These are phyloP conservation scores for Brettanomyces sp. DNA, from an alignment of 805 yeast genomes.

Conservation along the genomic window DNA sequence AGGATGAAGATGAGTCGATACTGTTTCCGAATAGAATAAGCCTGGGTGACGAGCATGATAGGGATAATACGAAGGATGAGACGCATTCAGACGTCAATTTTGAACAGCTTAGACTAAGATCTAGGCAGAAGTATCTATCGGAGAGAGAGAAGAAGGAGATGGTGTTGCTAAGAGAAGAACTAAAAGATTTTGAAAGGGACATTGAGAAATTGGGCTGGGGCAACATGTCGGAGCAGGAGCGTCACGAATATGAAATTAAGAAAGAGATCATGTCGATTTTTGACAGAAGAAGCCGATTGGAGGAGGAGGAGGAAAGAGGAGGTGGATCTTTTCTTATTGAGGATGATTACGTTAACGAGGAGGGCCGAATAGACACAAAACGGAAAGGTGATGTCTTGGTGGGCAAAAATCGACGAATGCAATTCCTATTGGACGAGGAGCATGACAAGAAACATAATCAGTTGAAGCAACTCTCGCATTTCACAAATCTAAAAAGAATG, in stretches of 20 bases:
- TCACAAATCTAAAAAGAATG: conserved; percentile 7
- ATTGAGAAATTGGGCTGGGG: conserved; percentile 46
- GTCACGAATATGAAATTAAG: conserved; percentile 41
- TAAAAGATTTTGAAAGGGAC: conserved; percentile 40
- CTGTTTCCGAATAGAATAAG: neutral
- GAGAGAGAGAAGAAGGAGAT: conserved; percentile 41
- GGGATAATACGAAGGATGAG: neutral
- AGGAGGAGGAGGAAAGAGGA: conserved; percentile 13
- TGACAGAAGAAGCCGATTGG: conserved; percentile 28
- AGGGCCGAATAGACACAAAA: conserved; percentile 44
- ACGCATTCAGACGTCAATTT: conserved; percentile 8
- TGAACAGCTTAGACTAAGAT: conserved; percentile 30
- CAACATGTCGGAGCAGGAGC: conserved; percentile 38
- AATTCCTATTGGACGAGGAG: conserved; percentile 2
- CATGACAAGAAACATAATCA: conserved; percentile 38
- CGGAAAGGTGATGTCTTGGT: conserved; percentile 44
- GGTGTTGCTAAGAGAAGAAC: conserved; percentile 34
- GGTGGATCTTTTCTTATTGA: conserved; percentile 39
- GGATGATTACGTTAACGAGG: conserved; percentile 42
- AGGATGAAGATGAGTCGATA: neutral
- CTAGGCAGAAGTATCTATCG: conserved; percentile 39
- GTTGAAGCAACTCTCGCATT: conserved; percentile 35
- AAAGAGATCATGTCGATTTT: conserved; percentile 38
- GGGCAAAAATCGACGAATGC: conserved; percentile 22
- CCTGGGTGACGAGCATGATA: neutral